Percentiles rank a stretch among this genome's conserved stretches.
phyloP scores from a whole-genome alignment of 805 yeast species.

The Pichia paraexigua region DNA sequence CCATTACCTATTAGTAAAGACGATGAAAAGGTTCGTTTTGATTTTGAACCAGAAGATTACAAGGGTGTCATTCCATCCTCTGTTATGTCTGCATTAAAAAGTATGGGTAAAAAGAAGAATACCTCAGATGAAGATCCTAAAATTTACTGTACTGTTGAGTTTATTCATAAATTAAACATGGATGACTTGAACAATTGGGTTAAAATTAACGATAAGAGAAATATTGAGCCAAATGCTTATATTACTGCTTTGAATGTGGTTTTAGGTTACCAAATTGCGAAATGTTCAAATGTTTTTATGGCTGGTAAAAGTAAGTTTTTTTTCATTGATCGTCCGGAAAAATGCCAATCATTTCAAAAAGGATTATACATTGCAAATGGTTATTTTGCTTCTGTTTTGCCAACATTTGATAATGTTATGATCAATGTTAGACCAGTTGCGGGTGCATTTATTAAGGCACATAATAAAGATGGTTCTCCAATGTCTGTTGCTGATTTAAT shows the following conservation, averaged over 20 bases:
- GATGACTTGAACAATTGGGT: conserved; percentile 16
- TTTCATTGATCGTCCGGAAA: conserved; percentile 18
- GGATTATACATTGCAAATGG: conserved; percentile 26
- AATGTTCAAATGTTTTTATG: conserved; percentile 15
- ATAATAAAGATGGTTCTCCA: conserved; percentile 18
- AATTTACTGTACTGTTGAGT: conserved; percentile 17
- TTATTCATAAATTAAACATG: conserved; percentile 17
- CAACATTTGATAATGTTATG: conserved; percentile 21
- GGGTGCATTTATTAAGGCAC: conserved; percentile 23
- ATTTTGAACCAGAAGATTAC: conserved; percentile 16
- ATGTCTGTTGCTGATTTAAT: conserved; percentile 22
- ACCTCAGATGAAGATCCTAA: conserved; percentile 7
- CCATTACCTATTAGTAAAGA: conserved; percentile 16
- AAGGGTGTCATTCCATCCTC: conserved; percentile 16
- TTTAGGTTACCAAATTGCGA: conserved; percentile 19
- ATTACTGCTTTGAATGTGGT: conserved; percentile 19
- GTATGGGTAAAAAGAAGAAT: conserved; percentile 2
- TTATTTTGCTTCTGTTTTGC: conserved; percentile 24
- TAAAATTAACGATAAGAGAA: conserved; percentile 13
- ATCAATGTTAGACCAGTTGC: conserved; percentile 25
- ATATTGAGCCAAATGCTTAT: conserved; percentile 18
- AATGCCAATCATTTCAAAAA: conserved; percentile 18
- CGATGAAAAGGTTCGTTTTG: conserved; percentile 13
- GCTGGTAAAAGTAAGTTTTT: conserved; percentile 21
- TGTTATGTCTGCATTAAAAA: conserved; percentile 9